phyloP scores from a whole-genome alignment of 2,329 filamentous ascomycete species.

The Lanzia echinophila region DNA sequence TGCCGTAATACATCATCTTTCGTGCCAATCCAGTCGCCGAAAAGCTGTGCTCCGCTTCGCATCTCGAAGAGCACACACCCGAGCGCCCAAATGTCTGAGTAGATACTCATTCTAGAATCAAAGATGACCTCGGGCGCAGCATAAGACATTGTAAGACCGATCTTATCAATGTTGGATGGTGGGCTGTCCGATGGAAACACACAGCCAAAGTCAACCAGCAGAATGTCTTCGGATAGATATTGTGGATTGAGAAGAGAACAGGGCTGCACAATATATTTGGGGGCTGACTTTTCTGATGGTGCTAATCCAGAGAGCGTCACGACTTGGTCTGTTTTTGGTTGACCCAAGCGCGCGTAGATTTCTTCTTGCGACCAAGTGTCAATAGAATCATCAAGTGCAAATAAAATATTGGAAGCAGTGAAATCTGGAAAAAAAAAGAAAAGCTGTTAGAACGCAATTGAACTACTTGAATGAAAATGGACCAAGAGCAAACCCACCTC shows the following conservation, averaged over 20 bases:
- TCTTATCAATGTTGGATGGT: neutral
- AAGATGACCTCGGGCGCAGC: slow-evolving; percentile 15
- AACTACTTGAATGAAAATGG: too few relatives aligned
- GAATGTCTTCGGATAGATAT: slow-evolving; percentile 13
- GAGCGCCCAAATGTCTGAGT: slow-evolving; percentile 17
- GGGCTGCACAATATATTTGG: slow-evolving; percentile 12
- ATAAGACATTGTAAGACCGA: slow-evolving; percentile 13
- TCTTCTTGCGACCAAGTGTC: slow-evolving; percentile 11
- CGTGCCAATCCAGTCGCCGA: neutral
- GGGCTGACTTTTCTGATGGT: neutral
- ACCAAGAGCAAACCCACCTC: too few relatives aligned
- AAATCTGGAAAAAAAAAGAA: slow-evolving; percentile 11
- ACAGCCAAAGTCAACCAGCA: slow-evolving; percentile 16
- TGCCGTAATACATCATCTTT: neutral
- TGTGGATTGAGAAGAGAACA: slow-evolving; percentile 12
- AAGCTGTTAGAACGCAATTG: too few relatives aligned
- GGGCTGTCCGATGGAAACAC: slow-evolving; percentile 8
- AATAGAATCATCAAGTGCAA: slow-evolving; percentile 12
- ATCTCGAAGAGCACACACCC: slow-evolving; percentile 16
- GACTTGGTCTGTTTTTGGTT: slow-evolving; percentile 11
- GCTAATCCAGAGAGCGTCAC: neutral
- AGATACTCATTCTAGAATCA: slow-evolving; percentile 5
- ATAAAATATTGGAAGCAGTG: slow-evolving; percentile 14
- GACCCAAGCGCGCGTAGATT: slow-evolving; percentile 8
- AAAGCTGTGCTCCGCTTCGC: neutral